Percentiles rank a stretch among this genome's conserved stretches.
Evolutionary conservation across 352 stramenopile species (phyloP).

Genomic region (Globisporangium paroecandrum): DNA sequence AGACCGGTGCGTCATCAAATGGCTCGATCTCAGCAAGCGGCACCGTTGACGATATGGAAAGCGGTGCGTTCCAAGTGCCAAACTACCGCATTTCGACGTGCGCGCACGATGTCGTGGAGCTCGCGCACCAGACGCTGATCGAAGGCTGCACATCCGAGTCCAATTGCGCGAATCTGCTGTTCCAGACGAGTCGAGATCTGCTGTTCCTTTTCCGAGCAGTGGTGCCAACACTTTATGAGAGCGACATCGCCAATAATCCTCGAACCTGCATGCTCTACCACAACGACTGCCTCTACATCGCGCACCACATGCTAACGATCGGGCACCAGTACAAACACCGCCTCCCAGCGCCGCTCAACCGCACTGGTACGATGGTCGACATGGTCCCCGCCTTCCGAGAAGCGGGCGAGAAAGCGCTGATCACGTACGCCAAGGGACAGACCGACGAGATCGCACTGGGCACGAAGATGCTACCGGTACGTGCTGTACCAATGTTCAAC

Average conservation of each 20-base stretch:
- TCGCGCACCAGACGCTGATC: constrained; percentile 60
- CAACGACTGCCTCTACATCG: constrained; percentile 83
- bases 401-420: constrained; percentile 51
- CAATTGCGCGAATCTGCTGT: constrained; percentile 52
- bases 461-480: constrained; percentile 44
- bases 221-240: constrained; percentile 63
- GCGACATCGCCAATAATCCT: constrained; percentile 61
- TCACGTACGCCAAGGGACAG: constrained; percentile 34
- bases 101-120: constrained; percentile 57
- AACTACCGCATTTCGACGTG: constrained; percentile 59
- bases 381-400: constrained; percentile 71
- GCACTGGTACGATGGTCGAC: constrained; percentile 74
- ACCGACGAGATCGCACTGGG: constrained; percentile 43
- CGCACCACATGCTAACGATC: constrained; percentile 76
- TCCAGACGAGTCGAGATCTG: constrained; percentile 75
- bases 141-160: constrained; percentile 48
- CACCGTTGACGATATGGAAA: constrained; percentile 33
- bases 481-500: constrained; percentile 5
- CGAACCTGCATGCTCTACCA: constrained; percentile 76
- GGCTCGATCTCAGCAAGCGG: constrained; percentile 10
- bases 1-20: constrained; percentile 11
- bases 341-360: constrained; percentile 48
- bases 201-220: constrained; percentile 71
- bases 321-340: constrained; percentile 69
- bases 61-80: constrained; percentile 58